A percentile compares a stretch with the other conserved stretches of the same genome.
phyloP scores from a whole-genome alignment of 495 filamentous ascomycete genomes.

The Trichocladium uniseriatum region DNA sequence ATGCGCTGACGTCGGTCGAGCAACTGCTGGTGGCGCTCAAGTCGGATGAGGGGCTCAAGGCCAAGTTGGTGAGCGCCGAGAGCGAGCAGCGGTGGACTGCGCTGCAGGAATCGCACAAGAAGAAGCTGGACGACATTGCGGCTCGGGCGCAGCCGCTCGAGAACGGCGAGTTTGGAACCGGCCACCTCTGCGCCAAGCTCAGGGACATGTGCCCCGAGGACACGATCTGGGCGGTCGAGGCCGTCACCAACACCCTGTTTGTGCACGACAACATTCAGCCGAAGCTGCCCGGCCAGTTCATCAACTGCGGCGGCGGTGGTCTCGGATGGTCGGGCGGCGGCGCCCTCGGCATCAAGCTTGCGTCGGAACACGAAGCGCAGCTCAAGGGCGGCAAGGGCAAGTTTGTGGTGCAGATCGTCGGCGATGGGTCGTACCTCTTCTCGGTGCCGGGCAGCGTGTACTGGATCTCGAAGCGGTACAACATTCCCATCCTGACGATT shows the following conservation, averaged over 20 bases:
- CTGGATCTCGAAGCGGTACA: slow-evolving; percentile 82
- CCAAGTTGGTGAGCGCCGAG: slow-evolving; percentile 38
- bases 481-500: slow-evolving; percentile 81
- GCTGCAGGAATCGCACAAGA: slow-evolving; percentile 50
- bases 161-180: slow-evolving; percentile 59
- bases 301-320: slow-evolving; percentile 91
- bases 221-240: slow-evolving; percentile 79
- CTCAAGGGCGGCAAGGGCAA: slow-evolving; percentile 58
- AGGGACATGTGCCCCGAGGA: slow-evolving; percentile 58
- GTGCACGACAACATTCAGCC: slow-evolving; percentile 77
- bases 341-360: slow-evolving; percentile 80
- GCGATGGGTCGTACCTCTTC: slow-evolving; percentile 88
- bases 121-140: slow-evolving; percentile 50
- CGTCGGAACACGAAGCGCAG: slow-evolving; percentile 52
- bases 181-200: slow-evolving; percentile 59
- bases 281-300: slow-evolving; percentile 69
- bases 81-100: slow-evolving; percentile 43
- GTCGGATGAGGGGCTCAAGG: slow-evolving; percentile 34
- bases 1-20: slow-evolving; percentile 58
- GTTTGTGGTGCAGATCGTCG: slow-evolving; percentile 89
- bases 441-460: slow-evolving; percentile 83
- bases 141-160: slow-evolving; percentile 46
- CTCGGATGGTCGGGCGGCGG: slow-evolving; percentile 94
- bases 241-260: slow-evolving; percentile 72
- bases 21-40: slow-evolving; percentile 57